phyloP scores from a whole-genome alignment of 2,329 filamentous ascomycete genomes.

The Cercospora zeina region DNA sequence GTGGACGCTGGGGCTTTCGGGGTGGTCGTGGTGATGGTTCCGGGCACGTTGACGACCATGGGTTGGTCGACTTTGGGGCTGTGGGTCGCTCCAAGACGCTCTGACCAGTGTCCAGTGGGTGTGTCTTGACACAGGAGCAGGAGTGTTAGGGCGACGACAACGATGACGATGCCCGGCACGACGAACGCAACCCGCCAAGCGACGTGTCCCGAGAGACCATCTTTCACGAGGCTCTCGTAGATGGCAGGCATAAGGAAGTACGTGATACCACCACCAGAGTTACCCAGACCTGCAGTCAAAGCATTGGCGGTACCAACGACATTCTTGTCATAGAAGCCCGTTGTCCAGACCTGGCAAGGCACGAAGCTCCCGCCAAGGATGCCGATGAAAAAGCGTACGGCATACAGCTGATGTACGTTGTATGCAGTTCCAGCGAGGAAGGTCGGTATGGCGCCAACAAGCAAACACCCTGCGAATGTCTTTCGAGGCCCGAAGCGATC shows the following conservation, averaged over 20 bases:
- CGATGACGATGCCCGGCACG: slow-evolving; percentile 58
- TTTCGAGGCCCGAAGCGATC: slow-evolving; percentile 78
- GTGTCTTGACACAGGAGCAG: slow-evolving; percentile 65
- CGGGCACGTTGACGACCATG: slow-evolving; percentile 54
- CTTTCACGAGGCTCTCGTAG: slow-evolving; percentile 49
- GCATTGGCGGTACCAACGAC: slow-evolving; percentile 87
- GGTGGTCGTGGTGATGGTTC: slow-evolving; percentile 50
- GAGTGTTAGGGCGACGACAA: slow-evolving; percentile 21
- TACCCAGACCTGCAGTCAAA: slow-evolving; percentile 80
- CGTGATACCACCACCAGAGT: slow-evolving; percentile 84
- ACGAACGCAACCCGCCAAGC: slow-evolving; percentile 86
- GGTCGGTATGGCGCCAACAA: slow-evolving; percentile 76
- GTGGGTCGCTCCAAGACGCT: slow-evolving; percentile 62
- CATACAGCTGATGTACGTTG: slow-evolving; percentile 66
- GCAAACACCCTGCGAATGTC: slow-evolving; percentile 75
- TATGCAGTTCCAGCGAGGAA: slow-evolving; percentile 77
- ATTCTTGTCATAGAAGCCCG: slow-evolving; percentile 90
- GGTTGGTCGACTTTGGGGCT: slow-evolving; percentile 49
- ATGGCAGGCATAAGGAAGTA: slow-evolving; percentile 94
- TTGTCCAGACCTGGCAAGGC: slow-evolving; percentile 89
- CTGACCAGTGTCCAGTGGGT: slow-evolving; percentile 75
- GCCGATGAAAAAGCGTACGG: slow-evolving; percentile 76
- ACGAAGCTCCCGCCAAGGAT: slow-evolving; percentile 78
- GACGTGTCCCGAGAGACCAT: slow-evolving; percentile 52
- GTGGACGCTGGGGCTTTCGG: slow-evolving; percentile 39